Conservation (phyloP, 2,329 filamentous ascomycete genomes). For the Cladobotryum mycophilum region DNA sequence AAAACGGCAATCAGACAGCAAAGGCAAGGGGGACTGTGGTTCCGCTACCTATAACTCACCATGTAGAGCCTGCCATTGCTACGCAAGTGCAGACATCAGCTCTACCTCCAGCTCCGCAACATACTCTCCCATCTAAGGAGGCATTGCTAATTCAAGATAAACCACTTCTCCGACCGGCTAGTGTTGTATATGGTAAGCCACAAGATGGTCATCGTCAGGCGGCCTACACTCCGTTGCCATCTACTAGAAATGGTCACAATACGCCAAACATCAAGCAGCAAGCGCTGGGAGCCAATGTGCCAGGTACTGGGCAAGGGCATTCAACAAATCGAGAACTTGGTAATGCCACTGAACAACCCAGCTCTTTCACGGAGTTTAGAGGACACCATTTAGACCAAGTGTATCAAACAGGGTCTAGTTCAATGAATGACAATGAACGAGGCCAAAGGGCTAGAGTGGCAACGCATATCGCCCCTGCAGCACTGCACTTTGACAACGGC, state of each 20-base stretch:
- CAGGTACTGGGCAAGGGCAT: too few relatives aligned
- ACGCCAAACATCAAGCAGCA: too few relatives aligned
- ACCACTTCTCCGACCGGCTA: slow-evolving; percentile 22
- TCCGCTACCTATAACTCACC: background rate
- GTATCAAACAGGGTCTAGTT: too few relatives aligned
- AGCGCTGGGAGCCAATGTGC: background rate
- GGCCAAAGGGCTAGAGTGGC: background rate
- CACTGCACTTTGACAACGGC: too few relatives aligned
- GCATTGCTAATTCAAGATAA: background rate
- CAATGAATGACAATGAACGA: background rate
- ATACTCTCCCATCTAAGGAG: background rate
- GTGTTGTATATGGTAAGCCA: slow-evolving; percentile 25
- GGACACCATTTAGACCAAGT: too few relatives aligned
- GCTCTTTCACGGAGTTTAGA: too few relatives aligned
- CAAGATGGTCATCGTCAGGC: background rate
- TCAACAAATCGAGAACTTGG: too few relatives aligned
- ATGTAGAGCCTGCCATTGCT: background rate
- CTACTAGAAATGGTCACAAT: background rate
- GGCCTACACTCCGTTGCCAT: background rate
- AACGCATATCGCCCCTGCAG: background rate
- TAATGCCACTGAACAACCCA: too few relatives aligned
- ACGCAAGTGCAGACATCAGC: background rate
- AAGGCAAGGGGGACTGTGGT: background rate
- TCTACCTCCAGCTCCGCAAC: background rate
- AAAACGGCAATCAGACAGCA: background rate